Evolutionary conservation across 2,329 filamentous ascomycete species (phyloP).

Genomic region (Xylaria sp.): DNA sequence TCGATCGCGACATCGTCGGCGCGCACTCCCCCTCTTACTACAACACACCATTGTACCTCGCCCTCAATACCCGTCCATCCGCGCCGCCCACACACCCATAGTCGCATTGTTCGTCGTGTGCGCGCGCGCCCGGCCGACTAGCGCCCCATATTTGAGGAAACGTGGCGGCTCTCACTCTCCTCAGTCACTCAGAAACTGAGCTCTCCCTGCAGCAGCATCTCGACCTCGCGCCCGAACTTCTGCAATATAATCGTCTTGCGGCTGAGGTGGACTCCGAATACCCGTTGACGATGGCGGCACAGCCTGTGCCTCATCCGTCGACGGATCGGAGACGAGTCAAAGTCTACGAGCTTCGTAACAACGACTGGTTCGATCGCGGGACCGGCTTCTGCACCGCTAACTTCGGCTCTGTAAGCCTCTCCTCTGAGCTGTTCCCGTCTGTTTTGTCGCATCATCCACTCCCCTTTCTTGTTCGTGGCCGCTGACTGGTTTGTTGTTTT

Average conservation of each 20-base stretch:
- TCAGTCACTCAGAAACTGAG: constrained; percentile 64
- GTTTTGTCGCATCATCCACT: constrained; percentile 16
- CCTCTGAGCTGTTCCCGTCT: constrained; percentile 11
- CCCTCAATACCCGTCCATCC: not conserved
- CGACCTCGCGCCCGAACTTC: constrained; percentile 64
- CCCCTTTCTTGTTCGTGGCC: not conserved
- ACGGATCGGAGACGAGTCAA: constrained; percentile 85
- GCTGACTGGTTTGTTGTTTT: constrained; percentile 32
- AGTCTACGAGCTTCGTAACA: constrained; percentile 97
- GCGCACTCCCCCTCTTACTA: constrained; percentile 5
- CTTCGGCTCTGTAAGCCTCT: constrained; percentile 72
- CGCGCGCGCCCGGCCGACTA: constrained; percentile 46
- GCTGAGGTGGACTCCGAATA: constrained; percentile 64
- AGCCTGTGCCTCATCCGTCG: constrained; percentile 74
- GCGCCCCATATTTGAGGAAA: constrained; percentile 51
- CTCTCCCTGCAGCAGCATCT: constrained; percentile 70
- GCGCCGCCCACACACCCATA: not conserved
- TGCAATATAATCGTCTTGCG: constrained; percentile 60
- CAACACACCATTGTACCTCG: not conserved
- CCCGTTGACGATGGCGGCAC: constrained; percentile 75
- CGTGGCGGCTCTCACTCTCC: constrained; percentile 66
- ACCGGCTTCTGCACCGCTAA: constrained; percentile 93
- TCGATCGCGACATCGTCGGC: constrained; percentile 29
- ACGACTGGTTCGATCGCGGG: constrained; percentile 98
- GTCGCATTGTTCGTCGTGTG: constrained; percentile 26